Evolutionary conservation across 1,139 yeast species (phyloP).

Genomic region (Pichia sp.): DNA sequence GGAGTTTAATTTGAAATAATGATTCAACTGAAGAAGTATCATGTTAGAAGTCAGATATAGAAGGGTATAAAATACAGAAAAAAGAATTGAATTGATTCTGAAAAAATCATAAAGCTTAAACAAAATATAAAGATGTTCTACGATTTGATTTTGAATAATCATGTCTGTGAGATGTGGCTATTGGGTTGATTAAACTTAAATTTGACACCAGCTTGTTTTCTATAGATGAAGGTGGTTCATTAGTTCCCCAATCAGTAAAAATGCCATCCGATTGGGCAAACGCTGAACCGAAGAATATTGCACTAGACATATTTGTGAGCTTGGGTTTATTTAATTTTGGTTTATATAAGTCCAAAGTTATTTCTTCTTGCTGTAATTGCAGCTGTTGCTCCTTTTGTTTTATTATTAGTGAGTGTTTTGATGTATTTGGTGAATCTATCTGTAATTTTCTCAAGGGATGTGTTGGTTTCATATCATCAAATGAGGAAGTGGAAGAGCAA

Average conservation of each 20-base stretch:
- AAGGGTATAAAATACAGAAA: neutral
- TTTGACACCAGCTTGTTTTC: neutral
- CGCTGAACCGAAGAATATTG: conserved; percentile 6
- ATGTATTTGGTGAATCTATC: conserved; percentile 5
- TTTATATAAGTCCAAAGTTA: neutral
- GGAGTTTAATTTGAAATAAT: conserved; percentile 43
- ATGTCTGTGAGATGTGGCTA: neutral
- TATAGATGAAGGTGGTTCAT: neutral
- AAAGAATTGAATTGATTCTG: neutral
- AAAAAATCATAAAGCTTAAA: conserved; percentile 13
- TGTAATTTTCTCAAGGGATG: conserved; percentile 9
- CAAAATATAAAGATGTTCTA: conserved; percentile 26
- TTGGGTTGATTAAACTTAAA: neutral
- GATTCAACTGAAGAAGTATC: too few species aligned
- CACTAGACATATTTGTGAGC: conserved; percentile 1
- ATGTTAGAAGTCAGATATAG: neutral
- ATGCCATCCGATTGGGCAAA: conserved; percentile 3
- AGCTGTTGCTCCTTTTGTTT: neutral
- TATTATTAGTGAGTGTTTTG: neutral
- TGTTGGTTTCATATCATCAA: neutral
- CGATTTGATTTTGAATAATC: conserved; percentile 9
- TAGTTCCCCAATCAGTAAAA: neutral
- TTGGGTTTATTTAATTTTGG: conserved; percentile 3
- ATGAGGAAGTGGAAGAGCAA: neutral
- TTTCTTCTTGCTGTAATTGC: neutral